These are phyloP conservation scores for Trichophaea hybrida DNA, from an alignment of 2,329 filamentous ascomycete genomes.

Conservation along the genomic window DNA sequence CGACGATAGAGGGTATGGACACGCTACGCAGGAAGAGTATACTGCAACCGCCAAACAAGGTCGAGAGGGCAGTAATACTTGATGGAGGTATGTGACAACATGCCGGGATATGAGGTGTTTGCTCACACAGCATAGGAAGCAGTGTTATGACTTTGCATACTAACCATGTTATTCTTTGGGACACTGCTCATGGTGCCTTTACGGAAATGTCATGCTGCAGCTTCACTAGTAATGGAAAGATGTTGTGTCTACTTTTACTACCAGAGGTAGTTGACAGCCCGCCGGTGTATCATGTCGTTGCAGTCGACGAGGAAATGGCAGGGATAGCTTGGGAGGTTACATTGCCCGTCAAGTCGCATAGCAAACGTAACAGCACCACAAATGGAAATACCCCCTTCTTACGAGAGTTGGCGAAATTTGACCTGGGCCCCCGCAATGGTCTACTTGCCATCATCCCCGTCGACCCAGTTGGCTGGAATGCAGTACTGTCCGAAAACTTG, in stretches of 20 bases:
- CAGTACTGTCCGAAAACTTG: conserved; percentile 60
- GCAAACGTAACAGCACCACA: not conserved
- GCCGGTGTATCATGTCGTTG: conserved; percentile 51
- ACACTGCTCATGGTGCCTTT: conserved; percentile 50
- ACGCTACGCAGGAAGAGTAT: conserved; percentile 52
- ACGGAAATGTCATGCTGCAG: conserved; percentile 43
- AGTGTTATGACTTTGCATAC: conserved; percentile 62
- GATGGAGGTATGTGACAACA: conserved; percentile 52
- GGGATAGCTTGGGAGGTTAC: conserved; percentile 70
- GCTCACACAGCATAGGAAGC: conserved; percentile 19
- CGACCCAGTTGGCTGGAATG: conserved; percentile 64
- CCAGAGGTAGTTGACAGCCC: conserved; percentile 47
- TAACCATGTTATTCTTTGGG: conserved; percentile 60
- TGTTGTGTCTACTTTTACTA: conserved; percentile 64
- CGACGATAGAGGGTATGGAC: conserved; percentile 37
- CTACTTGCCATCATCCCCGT: conserved; percentile 57
- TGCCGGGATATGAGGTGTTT: conserved; percentile 1
- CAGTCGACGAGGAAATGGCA: conserved; percentile 61
- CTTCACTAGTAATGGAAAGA: conserved; percentile 52
- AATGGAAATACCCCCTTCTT: conserved; percentile 8
- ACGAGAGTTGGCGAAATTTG: conserved; percentile 38
- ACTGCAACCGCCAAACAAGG: conserved; percentile 51
- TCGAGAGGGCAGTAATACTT: conserved; percentile 66
- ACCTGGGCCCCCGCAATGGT: conserved; percentile 38
- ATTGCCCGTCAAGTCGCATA: conserved; percentile 37